Conservation (phyloP, 2,329 filamentous ascomycete species). For the Camillea tinctor region DNA sequence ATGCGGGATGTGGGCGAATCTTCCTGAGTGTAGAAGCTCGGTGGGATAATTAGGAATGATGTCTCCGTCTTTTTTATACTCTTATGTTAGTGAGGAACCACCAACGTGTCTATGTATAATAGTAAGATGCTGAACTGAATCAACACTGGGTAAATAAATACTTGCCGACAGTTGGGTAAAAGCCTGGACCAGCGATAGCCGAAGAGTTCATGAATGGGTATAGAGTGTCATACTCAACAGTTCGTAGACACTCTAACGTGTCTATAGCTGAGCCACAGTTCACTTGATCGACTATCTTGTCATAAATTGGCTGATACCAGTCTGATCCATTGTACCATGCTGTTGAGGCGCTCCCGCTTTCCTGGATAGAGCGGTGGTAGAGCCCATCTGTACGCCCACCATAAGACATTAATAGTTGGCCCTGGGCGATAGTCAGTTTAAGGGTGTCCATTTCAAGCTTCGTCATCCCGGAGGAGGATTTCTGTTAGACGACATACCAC, state of each 20-base stretch:
- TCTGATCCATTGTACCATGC: conserved; percentile 36
- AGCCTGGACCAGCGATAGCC: conserved; percentile 25
- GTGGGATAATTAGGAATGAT: conserved; percentile 53
- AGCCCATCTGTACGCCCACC: conserved; percentile 27
- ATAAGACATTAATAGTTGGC: conserved; percentile 29
- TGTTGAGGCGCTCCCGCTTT: conserved; percentile 33
- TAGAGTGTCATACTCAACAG: conserved; percentile 43
- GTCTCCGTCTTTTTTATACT: conserved; percentile 52
- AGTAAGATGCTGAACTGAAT: not conserved
- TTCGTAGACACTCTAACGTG: conserved; percentile 49
- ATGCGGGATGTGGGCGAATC: conserved; percentile 63
- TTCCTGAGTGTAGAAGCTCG: conserved; percentile 53
- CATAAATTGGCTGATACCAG: conserved; percentile 46
- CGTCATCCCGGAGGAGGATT: too few relatives aligned
- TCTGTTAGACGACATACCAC: conserved; percentile 18
- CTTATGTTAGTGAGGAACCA: conserved; percentile 27
- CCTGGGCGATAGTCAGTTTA: conserved; percentile 14
- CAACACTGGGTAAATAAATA: too few relatives aligned
- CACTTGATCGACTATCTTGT: conserved; percentile 44
- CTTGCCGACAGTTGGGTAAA: conserved; percentile 31
- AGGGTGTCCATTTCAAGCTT: conserved; percentile 1
- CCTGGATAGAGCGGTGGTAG: conserved; percentile 28
- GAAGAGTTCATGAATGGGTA: conserved; percentile 44
- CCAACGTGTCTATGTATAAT: not conserved
- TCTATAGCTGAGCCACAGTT: conserved; percentile 48